Base-by-base conservation (phyloP, 345 rosid species). In the Orychophragmus violaceus region DNA sequence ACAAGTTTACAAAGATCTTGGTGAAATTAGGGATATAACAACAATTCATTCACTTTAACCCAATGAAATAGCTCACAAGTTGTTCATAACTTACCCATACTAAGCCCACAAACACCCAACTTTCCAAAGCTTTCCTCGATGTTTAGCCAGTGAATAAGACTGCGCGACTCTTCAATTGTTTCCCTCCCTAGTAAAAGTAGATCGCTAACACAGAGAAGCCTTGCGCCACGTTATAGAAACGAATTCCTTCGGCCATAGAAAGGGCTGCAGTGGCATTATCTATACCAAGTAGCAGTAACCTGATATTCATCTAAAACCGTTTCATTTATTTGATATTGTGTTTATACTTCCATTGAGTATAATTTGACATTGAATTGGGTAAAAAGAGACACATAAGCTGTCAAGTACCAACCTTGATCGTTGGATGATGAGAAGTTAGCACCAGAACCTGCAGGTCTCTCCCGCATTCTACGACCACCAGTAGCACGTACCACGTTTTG, bases 221-320 rank as follows among this genome's bases (percentile, higher is more conserved):
- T 94, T 14, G 97, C 85, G 29, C 96, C 99, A 33, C 74, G 79
- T 74, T 90, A 97, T 70, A 90, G 77, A 76, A 88, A 27, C 9
- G 99, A 96, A 51, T 97, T 95, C 60, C 99, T 82, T 70, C 71
- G 87, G 52, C 99, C 99, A 79, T 94, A 94, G 46, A 90, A 94
- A 57, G 99, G 99, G 81, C 99, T 94, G 89, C 81, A 77, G 71
- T 58, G 46, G 71, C 69, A 81, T 73, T 66, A 48, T 68, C 73
- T 28, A 68, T 23, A n/a, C n/a, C n/a, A n/a, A n/a, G n/a, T n/a
- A n/a, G n/a, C n/a, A n/a, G n/a, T n/a, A 35, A 59, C 29, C 17
- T 17, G 8, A 36, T 36, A 25, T 21, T 5, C 24, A 48, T 59
- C 22, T 11, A n/a, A 42, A 42, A 8, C 23, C 10, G 32, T 2